A percentile compares a stretch with the other conserved stretches of the same genome.
phyloP scores from a whole-genome alignment of 805 yeast genomes.

The Monosporozyma siamensis region DNA sequence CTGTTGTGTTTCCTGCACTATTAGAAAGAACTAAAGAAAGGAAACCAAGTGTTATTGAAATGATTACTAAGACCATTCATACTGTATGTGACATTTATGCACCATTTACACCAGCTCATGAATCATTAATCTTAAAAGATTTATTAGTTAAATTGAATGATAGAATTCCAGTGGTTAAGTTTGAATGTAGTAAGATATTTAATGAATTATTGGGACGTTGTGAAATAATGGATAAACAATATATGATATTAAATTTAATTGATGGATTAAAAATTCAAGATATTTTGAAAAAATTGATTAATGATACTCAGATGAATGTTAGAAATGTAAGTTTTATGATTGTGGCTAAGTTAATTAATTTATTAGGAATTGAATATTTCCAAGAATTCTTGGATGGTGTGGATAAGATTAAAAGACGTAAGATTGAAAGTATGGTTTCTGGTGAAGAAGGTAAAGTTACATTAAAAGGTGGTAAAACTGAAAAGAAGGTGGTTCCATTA shows the following conservation, averaged over 20 bases:
- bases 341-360: constrained; percentile 73
- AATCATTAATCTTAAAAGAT: constrained; percentile 48
- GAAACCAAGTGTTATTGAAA: constrained; percentile 66
- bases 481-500: constrained; percentile 33
- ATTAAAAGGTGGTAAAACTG: background rate
- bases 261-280: constrained; percentile 1
- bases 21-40: constrained; percentile 84
- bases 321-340: constrained; percentile 69
- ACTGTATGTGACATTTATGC: constrained; percentile 47
- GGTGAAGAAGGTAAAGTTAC: constrained; percentile 9
- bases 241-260: background rate
- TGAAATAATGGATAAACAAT: background rate
- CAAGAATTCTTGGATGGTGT: constrained; percentile 52
- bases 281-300: constrained; percentile 33
- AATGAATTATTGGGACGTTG: constrained; percentile 37
- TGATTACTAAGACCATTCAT: constrained; percentile 58
- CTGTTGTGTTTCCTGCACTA: constrained; percentile 47
- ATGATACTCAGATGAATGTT: constrained; percentile 78
- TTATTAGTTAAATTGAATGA: constrained; percentile 52
- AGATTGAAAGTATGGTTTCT: constrained; percentile 52
- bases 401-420: constrained; percentile 65
- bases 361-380: constrained; percentile 67
- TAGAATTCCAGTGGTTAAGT: constrained; percentile 75
- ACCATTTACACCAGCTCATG: constrained; percentile 23
- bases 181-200: constrained; percentile 58